Evolutionary conservation across 345 rosid genomes (phyloP).

Genomic region (Passiflora organensis): DNA sequence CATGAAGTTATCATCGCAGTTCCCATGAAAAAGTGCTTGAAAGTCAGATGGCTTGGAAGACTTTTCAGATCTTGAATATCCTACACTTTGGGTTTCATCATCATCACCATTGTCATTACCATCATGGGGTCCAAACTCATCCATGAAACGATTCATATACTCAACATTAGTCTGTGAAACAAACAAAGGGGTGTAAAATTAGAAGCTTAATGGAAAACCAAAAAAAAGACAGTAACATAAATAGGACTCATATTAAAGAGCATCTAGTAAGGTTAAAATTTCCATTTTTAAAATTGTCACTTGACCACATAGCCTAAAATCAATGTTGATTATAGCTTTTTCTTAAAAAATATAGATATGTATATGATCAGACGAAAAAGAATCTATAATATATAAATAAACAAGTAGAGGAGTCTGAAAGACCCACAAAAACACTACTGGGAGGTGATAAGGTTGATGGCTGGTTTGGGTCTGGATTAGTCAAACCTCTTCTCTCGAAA

Average conservation of each 20-base stretch:
- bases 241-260: too few relatives aligned
- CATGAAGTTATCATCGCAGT: conserved; percentile 70
- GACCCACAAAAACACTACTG: neutral
- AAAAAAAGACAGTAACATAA: neutral
- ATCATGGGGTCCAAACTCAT: conserved; percentile 68
- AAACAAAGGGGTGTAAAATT: conserved; percentile 1
- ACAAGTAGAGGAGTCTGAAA: neutral
- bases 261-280: too few relatives aligned
- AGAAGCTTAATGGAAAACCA: neutral
- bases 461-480: too few relatives aligned
- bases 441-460: too few relatives aligned
- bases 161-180: conserved; percentile 68
- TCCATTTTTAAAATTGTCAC: too few relatives aligned
- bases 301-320: too few relatives aligned
- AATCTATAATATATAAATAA: too few relatives aligned
- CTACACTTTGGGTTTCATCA: conserved; percentile 21
- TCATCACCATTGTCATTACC: conserved; percentile 32
- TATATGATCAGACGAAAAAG: too few relatives aligned
- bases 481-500: too few relatives aligned
- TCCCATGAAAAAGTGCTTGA: conserved; percentile 74
- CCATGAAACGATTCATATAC: conserved; percentile 61
- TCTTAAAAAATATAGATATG: too few relatives aligned
- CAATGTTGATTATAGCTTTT: too few relatives aligned
- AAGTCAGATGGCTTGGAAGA: conserved; percentile 79
- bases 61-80: conserved; percentile 33